phyloP scores from a whole-genome alignment of 192 early-diverging fungal genomes.

The Podila minutissima region DNA sequence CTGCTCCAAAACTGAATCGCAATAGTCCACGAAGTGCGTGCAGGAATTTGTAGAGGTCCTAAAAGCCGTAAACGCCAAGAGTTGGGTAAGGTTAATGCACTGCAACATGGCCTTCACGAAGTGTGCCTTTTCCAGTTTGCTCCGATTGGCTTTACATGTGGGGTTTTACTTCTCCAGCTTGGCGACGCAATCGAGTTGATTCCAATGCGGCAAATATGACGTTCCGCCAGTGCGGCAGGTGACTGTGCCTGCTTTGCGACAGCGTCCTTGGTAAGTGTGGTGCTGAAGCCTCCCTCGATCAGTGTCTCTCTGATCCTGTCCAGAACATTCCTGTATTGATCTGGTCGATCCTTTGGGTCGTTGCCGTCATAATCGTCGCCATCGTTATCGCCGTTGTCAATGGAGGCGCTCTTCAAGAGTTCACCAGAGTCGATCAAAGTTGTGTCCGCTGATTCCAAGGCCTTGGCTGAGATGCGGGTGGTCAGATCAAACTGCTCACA shows the following conservation, averaged over 20 bases:
- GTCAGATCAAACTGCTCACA: slow-evolving; percentile 91
- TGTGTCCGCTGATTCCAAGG: slow-evolving; percentile 64
- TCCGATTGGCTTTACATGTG: slow-evolving; percentile 53
- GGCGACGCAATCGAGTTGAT: slow-evolving; percentile 86
- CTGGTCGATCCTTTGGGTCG: slow-evolving; percentile 9
- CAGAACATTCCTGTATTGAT: slow-evolving; percentile 54
- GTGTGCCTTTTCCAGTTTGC: no score
- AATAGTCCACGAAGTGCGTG: slow-evolving; percentile 81
- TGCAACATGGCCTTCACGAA: not conserved
- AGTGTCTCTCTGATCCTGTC: slow-evolving; percentile 67
- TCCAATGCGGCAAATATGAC: slow-evolving; percentile 80
- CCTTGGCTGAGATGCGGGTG: slow-evolving; percentile 69
- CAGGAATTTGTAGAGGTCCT: slow-evolving; percentile 76
- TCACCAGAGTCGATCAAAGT: slow-evolving; percentile 57
- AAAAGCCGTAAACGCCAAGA: not conserved
- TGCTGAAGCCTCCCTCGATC: slow-evolving; percentile 75
- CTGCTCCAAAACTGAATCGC: slow-evolving; percentile 77
- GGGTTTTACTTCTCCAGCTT: slow-evolving; percentile 73
- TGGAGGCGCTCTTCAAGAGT: slow-evolving; percentile 19
- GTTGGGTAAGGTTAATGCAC: not conserved
- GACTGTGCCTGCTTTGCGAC: slow-evolving; percentile 37
- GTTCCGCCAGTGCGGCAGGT: slow-evolving; percentile 47
- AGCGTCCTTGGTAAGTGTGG: slow-evolving; percentile 33
- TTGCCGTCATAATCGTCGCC: not conserved
- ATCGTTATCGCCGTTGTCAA: slow-evolving; percentile 28